These are phyloP conservation scores for Zhuliangozyma parablackwelliae DNA, from an alignment of 1,139 yeast species.

Conservation along the genomic window DNA sequence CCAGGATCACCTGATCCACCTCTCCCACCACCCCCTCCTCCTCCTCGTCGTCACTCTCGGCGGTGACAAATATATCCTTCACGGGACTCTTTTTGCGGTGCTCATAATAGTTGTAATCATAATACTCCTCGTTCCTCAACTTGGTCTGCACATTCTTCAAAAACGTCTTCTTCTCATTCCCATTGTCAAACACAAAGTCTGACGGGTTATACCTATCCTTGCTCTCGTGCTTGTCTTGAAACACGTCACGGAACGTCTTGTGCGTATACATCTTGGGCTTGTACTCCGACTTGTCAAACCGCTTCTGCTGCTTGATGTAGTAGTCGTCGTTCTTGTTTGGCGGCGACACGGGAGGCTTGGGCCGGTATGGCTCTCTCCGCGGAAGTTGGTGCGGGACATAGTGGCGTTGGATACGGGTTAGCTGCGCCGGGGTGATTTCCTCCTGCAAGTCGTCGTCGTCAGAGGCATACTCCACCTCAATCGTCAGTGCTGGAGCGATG, in stretches of 20 bases:
- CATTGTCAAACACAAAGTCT: constrained; percentile 37
- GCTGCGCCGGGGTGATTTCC: constrained; percentile 36
- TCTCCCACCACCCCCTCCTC: constrained; percentile 27
- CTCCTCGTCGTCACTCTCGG: constrained; percentile 14
- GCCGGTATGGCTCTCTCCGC: constrained; percentile 5
- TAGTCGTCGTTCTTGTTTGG: constrained; percentile 22
- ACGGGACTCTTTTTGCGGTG: constrained; percentile 10
- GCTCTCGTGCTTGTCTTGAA: constrained; percentile 28
- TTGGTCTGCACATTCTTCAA: constrained; percentile 26
- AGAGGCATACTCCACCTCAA: constrained; percentile 5
- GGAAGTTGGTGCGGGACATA: constrained; percentile 8
- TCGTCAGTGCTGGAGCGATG: background rate
- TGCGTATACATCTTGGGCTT: constrained; percentile 40
- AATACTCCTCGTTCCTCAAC: constrained; percentile 30
- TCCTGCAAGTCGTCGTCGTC: constrained; percentile 32
- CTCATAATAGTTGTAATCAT: constrained; percentile 35
- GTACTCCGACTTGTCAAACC: constrained; percentile 29
- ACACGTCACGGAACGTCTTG: constrained; percentile 39
- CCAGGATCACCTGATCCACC: background rate
- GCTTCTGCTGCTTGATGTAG: constrained; percentile 35
- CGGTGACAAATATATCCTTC: constrained; percentile 10
- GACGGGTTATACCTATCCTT: constrained; percentile 36
- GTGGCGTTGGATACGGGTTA: constrained; percentile 21
- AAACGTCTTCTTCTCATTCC: constrained; percentile 23
- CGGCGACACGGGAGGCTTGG: constrained; percentile 4